phyloP scores from a whole-genome alignment of 345 rosid species.

The Bruguiera sexangula region DNA sequence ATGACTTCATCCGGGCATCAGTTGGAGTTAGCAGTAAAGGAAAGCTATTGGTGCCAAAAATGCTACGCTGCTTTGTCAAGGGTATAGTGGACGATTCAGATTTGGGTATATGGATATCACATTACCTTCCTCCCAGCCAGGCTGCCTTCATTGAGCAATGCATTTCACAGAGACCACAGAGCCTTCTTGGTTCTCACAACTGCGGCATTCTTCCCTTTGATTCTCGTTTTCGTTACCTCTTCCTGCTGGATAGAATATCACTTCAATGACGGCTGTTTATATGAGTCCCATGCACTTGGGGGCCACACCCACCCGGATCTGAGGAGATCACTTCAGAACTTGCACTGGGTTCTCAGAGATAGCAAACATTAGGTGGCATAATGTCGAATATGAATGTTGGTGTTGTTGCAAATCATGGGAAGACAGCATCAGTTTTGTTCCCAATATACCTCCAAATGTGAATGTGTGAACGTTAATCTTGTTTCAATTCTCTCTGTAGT shows the following conservation, averaged over 20 bases:
- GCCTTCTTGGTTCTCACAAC: slow-evolving; percentile 64
- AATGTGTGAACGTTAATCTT: too few species aligned
- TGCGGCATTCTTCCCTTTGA: slow-evolving; percentile 76
- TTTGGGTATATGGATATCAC: slow-evolving; percentile 79
- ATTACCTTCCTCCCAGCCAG: slow-evolving; percentile 68
- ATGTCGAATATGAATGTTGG: too few species aligned
- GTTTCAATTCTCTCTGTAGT: too few species aligned
- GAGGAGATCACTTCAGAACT: background rate
- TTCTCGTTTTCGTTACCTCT: slow-evolving; percentile 76
- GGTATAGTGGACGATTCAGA: slow-evolving; percentile 64
- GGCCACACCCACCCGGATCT: too few species aligned
- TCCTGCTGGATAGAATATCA: slow-evolving; percentile 46
- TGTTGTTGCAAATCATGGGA: too few species aligned
- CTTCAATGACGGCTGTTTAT: slow-evolving; percentile 18
- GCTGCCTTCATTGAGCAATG: slow-evolving; percentile 81
- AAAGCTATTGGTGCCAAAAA: slow-evolving; percentile 73
- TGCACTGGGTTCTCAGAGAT: background rate
- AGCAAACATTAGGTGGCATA: too few species aligned
- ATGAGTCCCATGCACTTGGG: background rate
- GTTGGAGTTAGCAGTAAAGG: slow-evolving; percentile 85
- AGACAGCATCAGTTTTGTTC: too few species aligned
- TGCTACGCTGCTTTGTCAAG: slow-evolving; percentile 77
- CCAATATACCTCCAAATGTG: too few species aligned
- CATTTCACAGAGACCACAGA: slow-evolving; percentile 62
- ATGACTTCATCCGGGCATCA: slow-evolving; percentile 69